These are phyloP conservation scores for Stentor coeruleus DNA, from an alignment of 73 alveolate species.

Conservation along the genomic window DNA sequence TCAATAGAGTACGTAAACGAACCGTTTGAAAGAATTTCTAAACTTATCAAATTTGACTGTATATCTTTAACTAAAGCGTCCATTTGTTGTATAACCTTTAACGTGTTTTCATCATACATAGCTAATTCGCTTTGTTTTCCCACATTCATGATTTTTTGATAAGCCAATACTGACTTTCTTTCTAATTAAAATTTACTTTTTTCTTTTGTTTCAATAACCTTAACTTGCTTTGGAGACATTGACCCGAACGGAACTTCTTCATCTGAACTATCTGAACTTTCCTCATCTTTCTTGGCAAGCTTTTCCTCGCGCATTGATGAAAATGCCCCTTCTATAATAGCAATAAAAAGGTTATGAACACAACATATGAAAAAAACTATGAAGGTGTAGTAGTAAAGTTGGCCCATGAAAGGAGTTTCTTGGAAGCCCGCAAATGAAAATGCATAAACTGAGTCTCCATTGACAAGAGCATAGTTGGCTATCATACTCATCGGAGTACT, in stretches of 20 bases:
- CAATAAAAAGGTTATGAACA: conserved; percentile 20
- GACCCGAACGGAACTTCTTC: background rate
- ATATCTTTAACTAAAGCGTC: too few relatives aligned
- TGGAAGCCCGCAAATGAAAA: background rate
- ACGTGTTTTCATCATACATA: too few relatives aligned
- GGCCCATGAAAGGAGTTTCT: background rate
- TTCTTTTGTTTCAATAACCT: background rate
- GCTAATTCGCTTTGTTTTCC: too few relatives aligned
- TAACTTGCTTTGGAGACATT: background rate
- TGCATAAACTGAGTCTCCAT: conserved; percentile 23
- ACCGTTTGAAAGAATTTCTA: background rate
- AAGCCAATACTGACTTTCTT: too few relatives aligned
- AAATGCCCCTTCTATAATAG: background rate
- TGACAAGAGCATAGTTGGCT: conserved; percentile 11
- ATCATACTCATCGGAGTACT: background rate
- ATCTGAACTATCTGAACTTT: too few relatives aligned
- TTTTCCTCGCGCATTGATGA: background rate
- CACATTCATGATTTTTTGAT: too few relatives aligned
- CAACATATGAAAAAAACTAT: conserved; percentile 20
- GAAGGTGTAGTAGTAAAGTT: conserved; percentile 7
- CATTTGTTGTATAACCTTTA: too few relatives aligned
- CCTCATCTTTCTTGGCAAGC: too few relatives aligned
- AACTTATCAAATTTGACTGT: background rate
- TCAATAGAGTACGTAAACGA: background rate
- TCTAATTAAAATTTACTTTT: background rate